A percentile compares a stretch with the other conserved stretches of the same genome.
These are phyloP conservation scores for Pezicula carpinea DNA, from an alignment of 2,329 filamentous ascomycete genomes.

Conservation along the genomic window DNA sequence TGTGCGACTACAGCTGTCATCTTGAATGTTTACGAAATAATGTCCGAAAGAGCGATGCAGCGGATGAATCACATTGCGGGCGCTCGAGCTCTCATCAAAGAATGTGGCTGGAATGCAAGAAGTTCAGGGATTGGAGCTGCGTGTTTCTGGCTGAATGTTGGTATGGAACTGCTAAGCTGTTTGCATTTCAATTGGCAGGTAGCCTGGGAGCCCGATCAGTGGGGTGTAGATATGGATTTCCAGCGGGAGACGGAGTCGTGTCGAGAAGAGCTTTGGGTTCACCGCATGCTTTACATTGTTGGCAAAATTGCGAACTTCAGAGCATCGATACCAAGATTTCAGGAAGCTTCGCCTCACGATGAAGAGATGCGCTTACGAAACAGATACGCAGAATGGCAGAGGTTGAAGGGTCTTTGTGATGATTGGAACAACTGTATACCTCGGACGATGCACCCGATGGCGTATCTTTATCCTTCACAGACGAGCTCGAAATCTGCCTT, in stretches of 20 bases:
- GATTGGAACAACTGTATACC: slow-evolving; percentile 77
- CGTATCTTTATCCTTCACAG: slow-evolving; percentile 66
- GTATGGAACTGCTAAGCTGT: slow-evolving; percentile 85
- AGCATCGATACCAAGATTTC: slow-evolving; percentile 59
- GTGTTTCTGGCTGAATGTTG: slow-evolving; percentile 92
- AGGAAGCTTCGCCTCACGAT: slow-evolving; percentile 54
- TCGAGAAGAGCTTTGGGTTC: slow-evolving; percentile 79
- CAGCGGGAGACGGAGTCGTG: slow-evolving; percentile 50
- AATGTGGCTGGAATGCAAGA: slow-evolving; percentile 82
- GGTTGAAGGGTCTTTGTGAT: slow-evolving; percentile 76
- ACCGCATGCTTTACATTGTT: slow-evolving; percentile 83
- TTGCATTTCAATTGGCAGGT: slow-evolving; percentile 82
- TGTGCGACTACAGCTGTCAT: slow-evolving; percentile 86
- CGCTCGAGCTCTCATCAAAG: slow-evolving; percentile 78
- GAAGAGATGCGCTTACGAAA: slow-evolving; percentile 61
- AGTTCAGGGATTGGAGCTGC: slow-evolving; percentile 76
- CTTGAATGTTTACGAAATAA: slow-evolving; percentile 88
- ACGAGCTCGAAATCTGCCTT: slow-evolving; percentile 69
- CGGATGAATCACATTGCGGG: slow-evolving; percentile 89
- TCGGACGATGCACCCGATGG: slow-evolving; percentile 81
- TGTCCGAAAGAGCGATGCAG: slow-evolving; percentile 74
- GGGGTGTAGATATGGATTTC: slow-evolving; percentile 81
- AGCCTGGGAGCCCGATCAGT: slow-evolving; percentile 85
- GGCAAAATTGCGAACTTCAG: slow-evolving; percentile 85
- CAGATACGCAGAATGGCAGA: slow-evolving; percentile 71